phyloP scores from a whole-genome alignment of 345 rosid species.

The Heritiera fomes region DNA sequence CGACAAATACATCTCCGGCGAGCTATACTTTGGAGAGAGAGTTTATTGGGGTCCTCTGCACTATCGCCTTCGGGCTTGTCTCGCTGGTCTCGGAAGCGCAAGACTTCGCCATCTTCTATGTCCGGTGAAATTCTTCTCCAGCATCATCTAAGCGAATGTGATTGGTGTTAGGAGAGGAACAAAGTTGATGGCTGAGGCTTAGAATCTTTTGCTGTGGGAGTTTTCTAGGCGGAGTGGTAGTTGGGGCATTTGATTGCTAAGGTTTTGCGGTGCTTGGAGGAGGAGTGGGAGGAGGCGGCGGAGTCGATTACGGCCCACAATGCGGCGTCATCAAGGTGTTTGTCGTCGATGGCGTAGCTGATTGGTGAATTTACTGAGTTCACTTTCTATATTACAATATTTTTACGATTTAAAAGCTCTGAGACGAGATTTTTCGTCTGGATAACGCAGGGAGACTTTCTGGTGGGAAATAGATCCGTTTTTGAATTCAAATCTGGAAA shows the following conservation, averaged over 20 bases:
- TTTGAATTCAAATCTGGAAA: conserved; percentile 21
- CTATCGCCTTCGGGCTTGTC: conserved; percentile 57
- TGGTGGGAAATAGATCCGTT: conserved; percentile 8
- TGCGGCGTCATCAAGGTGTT: conserved; percentile 90
- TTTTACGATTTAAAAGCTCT: not conserved
- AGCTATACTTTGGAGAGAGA: conserved; percentile 24
- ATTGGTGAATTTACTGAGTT: conserved; percentile 20
- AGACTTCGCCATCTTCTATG: conserved; percentile 55
- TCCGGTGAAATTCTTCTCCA: conserved; percentile 32
- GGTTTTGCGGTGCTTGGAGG: conserved; percentile 58
- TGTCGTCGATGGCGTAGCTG: conserved; percentile 58
- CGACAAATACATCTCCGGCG: conserved; percentile 73
- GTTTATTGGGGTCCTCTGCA: conserved; percentile 40
- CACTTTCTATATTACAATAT: not conserved
- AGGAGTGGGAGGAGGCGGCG: conserved; percentile 69
- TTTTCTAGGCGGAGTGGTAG: conserved; percentile 42
- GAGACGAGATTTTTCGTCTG: not conserved
- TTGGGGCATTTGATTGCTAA: conserved; percentile 57
- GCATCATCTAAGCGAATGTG: not conserved
- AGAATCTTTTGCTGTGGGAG: conserved; percentile 29
- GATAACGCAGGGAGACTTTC: not conserved
- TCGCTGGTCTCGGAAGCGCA: conserved; percentile 50
- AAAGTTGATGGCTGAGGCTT: conserved; percentile 18
- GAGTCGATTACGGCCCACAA: conserved; percentile 95
- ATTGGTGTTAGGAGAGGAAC: conserved; percentile 29